Conservation (phyloP, 768 basidiomycete species). For the Amanita phalloides region DNA sequence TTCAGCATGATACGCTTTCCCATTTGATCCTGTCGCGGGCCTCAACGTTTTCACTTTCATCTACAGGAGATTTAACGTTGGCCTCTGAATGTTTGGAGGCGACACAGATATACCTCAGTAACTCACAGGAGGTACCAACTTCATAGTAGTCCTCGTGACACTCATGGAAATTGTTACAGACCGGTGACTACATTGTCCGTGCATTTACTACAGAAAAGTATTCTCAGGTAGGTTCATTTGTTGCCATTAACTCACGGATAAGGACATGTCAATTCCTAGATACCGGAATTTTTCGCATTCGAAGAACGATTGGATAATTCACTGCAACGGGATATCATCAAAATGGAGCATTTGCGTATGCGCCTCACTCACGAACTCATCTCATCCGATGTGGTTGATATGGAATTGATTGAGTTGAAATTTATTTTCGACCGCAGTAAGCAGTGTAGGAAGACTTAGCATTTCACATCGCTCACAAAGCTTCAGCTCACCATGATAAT, state of each 20-base stretch:
- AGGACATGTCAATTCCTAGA: constrained; percentile 27
- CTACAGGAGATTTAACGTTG: constrained; percentile 67
- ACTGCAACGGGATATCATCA: constrained; percentile 71
- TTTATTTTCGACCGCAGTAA: constrained; percentile 70
- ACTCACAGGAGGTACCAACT: constrained; percentile 59
- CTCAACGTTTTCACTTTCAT: constrained; percentile 68
- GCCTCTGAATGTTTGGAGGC: constrained; percentile 69
- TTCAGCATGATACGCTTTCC: constrained; percentile 84
- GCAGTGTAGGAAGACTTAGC: constrained; percentile 13
- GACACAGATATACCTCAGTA: constrained; percentile 72
- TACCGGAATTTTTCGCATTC: constrained; percentile 76
- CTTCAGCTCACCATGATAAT: constrained; percentile 73
- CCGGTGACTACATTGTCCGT: constrained; percentile 69
- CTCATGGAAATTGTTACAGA: constrained; percentile 25
- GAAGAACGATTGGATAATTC: constrained; percentile 78
- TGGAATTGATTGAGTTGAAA: constrained; percentile 77
- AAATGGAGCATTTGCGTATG: constrained; percentile 82
- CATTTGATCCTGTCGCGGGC: constrained; percentile 73
- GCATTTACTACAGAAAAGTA: constrained; percentile 78
- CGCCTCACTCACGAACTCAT: constrained; percentile 65
- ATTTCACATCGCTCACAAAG: constrained; percentile 5
- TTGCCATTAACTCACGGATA: neutral
- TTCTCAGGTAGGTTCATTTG: constrained; percentile 43
- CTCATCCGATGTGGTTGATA: constrained; percentile 61
- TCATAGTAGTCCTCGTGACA: neutral